Base-by-base conservation (phyloP, 2,329 filamentous ascomycete species). In the Claviceps arundinis region DNA sequence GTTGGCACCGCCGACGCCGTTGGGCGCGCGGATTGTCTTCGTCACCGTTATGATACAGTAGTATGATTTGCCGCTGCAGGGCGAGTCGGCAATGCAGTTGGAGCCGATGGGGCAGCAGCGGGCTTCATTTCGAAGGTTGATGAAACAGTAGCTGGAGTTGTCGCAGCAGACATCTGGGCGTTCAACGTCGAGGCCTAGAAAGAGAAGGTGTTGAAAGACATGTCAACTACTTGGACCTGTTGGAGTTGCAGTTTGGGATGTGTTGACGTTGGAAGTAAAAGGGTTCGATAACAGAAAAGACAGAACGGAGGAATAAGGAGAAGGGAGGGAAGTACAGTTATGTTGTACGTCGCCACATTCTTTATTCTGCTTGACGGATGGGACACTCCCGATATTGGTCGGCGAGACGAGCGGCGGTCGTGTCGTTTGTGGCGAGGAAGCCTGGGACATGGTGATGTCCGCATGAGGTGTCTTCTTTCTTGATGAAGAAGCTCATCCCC, bases 101-200 rank as follows among this genome's bases (percentile, higher is more conserved):
- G 66, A 70, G 26, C 70, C 69, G 54, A 71, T 64, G 37, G 64
- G 62, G 56, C 73, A 76, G 62, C 73, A 76, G 48, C 61, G 61
- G 5, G 66, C 55, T 4, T 60, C 55, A 50, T 61, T 61, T 19
- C 57, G 56, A 5, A 58, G 56, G 57, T 68, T 65, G 51, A 75
- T 53, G 58, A 72, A 73, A 63, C 73, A 76, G 60, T 75, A 76
- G 44, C 63, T 59, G 16, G 65, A 59, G 56, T 76, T 70, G 19
- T 59, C 54, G 58, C 73, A 76, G 64, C 73, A 76, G 6, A 59
- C 50, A 22, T 64, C 61, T 11, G 61, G 56, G 46, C 64, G 60
- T 34, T 66, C 64, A 38, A 74, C 60, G 47, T 75, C 73, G 48
- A 70, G 63, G 53, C 73, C 73, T 75, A 47, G 24, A 24, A 19